phyloP scores from a whole-genome alignment of 495 filamentous ascomycete species.

The Entonaema liquescens region DNA sequence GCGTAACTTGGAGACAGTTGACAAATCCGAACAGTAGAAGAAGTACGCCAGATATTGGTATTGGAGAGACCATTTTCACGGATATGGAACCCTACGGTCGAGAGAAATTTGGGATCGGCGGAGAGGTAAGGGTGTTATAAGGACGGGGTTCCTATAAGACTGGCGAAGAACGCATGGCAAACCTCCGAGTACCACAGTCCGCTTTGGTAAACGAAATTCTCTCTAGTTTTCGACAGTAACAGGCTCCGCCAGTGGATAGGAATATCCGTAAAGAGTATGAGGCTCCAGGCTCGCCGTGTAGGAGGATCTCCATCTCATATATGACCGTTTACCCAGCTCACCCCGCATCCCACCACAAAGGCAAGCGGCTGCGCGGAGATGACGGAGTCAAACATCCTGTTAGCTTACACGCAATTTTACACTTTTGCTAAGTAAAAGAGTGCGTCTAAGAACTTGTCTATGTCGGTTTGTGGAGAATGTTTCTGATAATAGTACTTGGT shows the following conservation, averaged over 20 bases:
- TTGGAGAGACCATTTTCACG: slow-evolving; percentile 5
- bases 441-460: background rate
- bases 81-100: background rate
- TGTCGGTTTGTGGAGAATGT: slow-evolving; percentile 11
- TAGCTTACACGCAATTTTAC: background rate
- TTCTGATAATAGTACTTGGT: slow-evolving; percentile 4
- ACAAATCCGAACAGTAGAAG: slow-evolving; percentile 25
- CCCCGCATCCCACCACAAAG: background rate
- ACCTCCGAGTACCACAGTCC: background rate
- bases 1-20: slow-evolving; percentile 49
- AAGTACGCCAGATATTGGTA: slow-evolving; percentile 15
- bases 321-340: slow-evolving; percentile 3
- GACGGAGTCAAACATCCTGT: background rate
- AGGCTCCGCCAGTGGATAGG: background rate
- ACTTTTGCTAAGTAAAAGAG: slow-evolving; percentile 10
- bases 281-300: background rate
- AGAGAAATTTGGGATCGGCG: background rate
- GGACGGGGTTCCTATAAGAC: slow-evolving; percentile 1
- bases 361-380: slow-evolving; percentile 13
- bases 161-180: slow-evolving; percentile 2
- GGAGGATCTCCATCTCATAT: slow-evolving; percentile 6
- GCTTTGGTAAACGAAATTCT: background rate
- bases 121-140: background rate
- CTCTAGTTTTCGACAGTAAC: background rate
- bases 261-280: slow-evolving; percentile 5